Evolutionary conservation across 2,329 filamentous ascomycete species (phyloP), one percentile per base, ranked within the genome.

Genomic region (Ceratocystis harringtonii): DNA sequence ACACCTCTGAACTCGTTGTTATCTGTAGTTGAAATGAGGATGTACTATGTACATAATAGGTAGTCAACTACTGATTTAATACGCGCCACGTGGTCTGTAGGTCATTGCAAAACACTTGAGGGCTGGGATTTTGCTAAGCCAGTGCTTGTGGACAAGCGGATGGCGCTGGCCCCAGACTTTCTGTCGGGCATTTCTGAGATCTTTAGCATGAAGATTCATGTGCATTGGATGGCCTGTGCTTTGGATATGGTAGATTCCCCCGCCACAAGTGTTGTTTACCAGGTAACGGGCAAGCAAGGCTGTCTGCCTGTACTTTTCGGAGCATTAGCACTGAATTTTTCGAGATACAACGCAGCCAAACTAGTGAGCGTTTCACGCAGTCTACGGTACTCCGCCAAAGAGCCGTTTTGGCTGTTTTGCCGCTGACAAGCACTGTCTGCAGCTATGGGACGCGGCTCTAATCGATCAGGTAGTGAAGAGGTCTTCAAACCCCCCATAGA

Each of bases 241-340:
- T 74, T 95, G 90, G 10, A 90, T 83, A 73, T 95, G 90, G 70
- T 84, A 88, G 55, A 95, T 82, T 75, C 95, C 90, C n/a, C 89
- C 89, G 69, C 86, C 83, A 70, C 87, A 90, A 10, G 84, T 89
- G 36, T 83, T 81, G 71, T 87, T 87, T 68, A 87, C 78, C 0
- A 86, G 85, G 62, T 81, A 78, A 2, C 76, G 78, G 0, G 87
- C 81, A 74, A 92, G 94, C 0, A 95, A 79, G 0, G 86, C 89
- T 41, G 36, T 3, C 5, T 89, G 80, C 52, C 87, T 87, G 72
- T 92, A 86, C 76, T 92, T 92, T 74, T 94, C 90, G 69, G 94
- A 85, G 71, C 88, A 92, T 0, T 86, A 90, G 0, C 81, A 86
- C 79, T 81, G 65, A 87, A 78, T 48, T 74, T 74, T 1, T 75